Percentiles rank a stretch among this genome's conserved stretches.
Conservation (phyloP, 169 alveolate genomes). For the Perkinsus chesapeaki region DNA sequence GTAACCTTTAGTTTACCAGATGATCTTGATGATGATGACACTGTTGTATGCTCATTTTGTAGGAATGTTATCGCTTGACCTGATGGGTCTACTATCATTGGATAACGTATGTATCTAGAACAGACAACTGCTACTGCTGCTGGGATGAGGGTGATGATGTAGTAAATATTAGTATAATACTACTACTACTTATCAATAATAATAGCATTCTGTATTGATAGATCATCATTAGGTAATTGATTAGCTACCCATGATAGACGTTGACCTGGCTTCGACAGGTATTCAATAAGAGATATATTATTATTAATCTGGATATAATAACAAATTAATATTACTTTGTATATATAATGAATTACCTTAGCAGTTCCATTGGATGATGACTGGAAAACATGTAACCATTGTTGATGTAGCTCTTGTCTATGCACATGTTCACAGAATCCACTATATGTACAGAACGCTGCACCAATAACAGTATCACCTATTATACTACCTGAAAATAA, state of each 20-base stretch:
- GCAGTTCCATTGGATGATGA: background rate
- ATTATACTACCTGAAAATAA: constrained; percentile 45
- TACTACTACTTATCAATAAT: constrained; percentile 51
- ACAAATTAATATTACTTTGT: constrained; percentile 14
- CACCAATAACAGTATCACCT: constrained; percentile 90
- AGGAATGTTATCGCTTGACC: constrained; percentile 80
- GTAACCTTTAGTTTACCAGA: constrained; percentile 5
- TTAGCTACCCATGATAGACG: constrained; percentile 56
- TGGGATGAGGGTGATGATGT: background rate
- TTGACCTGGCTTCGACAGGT: constrained; percentile 77
- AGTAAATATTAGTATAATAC: background rate
- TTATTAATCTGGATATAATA: constrained; percentile 41
- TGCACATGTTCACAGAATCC: constrained; percentile 86
- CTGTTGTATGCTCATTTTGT: constrained; percentile 15
- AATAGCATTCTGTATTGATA: constrained; percentile 92
- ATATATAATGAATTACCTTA: constrained; percentile 7
- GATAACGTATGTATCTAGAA: constrained; percentile 80
- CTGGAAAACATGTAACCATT: background rate
- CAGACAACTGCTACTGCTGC: background rate
- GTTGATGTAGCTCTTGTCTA: constrained; percentile 42
- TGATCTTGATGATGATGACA: background rate
- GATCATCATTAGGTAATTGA: constrained; percentile 90
- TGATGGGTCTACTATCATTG: constrained; percentile 92
- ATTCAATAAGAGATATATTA: constrained; percentile 82
- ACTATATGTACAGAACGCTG: constrained; percentile 86